Evolutionary conservation across 75 land plant species (phyloP), one percentile per base, ranked within the genome.

Genomic region (Gnetum montanum): DNA sequence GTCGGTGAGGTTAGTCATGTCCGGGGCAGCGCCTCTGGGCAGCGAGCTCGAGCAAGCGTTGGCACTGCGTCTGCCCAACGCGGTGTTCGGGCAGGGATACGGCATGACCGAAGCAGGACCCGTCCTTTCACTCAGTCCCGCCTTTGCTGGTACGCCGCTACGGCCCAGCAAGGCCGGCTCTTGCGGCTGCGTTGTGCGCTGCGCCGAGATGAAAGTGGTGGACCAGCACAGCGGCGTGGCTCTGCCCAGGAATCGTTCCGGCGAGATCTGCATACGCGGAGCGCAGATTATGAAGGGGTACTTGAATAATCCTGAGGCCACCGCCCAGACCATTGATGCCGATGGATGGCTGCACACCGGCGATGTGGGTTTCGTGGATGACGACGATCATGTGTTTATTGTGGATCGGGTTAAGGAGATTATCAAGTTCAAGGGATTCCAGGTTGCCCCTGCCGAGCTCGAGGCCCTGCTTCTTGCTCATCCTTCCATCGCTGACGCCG

Each of bases 291-390:
- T 65, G 68, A 65, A 65, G 60, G 95, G 98, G 6, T 93, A 93
- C 49, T 65, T 93, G 43, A 85, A 89, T 60, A 75, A 88, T 38
- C 77, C 75, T 2, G 77, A 74, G 41, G 81, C 98, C 2, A 93
- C 98, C 4, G 68, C 66, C 44, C 38, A 10, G 8, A 93, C 87
- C 8, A 77, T 93, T 7, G 98, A 93, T 69, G 64, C 79, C 57
- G 82, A 85, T 0, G 90, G 90, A 5, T 93, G 84, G 87, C 62
- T 93, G 61, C 98, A 88, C 77, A 88, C 96, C 0, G 98, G 98
- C 0, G 98, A 93, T 47, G 72, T 93, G 6, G 98, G 86, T 0
- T 85, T 60, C 64, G 66, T 93, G 29, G 98, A 92, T 53, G 95
- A 81, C 30, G 82, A 92, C 41, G 95, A 88, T 28, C 90, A 92